Evolutionary conservation across 345 rosid species (phyloP).

Genomic region (Ailanthus altissimus): DNA sequence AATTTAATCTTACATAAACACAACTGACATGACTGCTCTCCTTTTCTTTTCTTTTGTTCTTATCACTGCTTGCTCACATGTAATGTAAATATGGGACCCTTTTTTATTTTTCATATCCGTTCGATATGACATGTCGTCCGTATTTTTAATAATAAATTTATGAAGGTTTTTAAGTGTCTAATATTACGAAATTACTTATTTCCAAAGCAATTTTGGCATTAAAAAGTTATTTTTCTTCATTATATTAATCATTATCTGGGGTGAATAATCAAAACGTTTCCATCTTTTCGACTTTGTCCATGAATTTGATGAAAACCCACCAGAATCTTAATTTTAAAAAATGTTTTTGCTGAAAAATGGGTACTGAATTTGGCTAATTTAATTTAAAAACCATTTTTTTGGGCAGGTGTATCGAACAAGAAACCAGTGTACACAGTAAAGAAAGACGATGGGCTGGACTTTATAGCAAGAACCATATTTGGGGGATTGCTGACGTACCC

Average conservation of each 20-base stretch:
- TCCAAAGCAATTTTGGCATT: too few species aligned
- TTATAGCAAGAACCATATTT: conserved; percentile 35
- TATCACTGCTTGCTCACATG: background rate
- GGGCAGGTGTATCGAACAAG: conserved; percentile 24
- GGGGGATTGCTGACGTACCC: conserved; percentile 21
- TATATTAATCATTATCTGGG: too few species aligned
- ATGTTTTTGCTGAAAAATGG: background rate
- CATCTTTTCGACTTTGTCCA: too few species aligned
- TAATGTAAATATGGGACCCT: background rate
- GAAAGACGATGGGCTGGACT: conserved; percentile 28
- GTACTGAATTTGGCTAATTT: background rate
- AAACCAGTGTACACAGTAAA: conserved; percentile 37
- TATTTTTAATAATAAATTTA: background rate
- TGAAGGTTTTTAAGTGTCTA: too few species aligned
- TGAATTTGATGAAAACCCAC: background rate
- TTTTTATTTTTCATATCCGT: too few species aligned
- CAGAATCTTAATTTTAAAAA: too few species aligned
- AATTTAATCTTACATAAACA: background rate
- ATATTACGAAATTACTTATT: too few species aligned
- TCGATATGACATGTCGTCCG: background rate
- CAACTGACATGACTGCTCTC: background rate
- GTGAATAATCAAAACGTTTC: too few species aligned
- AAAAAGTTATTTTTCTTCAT: too few species aligned
- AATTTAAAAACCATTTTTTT: background rate
- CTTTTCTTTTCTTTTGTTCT: background rate